Base-by-base conservation (phyloP, 176 grass and related monocot genomes). In the Aegilops longissima region DNA sequence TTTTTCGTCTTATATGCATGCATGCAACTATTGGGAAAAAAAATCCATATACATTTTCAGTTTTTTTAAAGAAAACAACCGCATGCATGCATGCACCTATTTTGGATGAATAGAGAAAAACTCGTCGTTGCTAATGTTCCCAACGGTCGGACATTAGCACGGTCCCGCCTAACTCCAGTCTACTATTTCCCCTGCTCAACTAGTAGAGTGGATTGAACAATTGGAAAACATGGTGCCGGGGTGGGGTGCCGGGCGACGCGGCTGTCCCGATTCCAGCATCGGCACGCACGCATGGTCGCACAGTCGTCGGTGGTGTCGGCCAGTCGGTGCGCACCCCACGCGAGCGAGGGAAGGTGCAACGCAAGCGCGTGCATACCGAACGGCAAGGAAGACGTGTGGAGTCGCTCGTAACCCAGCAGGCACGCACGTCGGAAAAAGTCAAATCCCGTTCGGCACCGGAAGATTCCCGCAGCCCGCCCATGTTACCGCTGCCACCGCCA, bases 391-490 rank as follows among this genome's bases (percentile, higher is more conserved):
- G 42, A 56, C 40, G 84, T 29, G 85, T 17, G 42, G n/a, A 16
- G 75, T 21, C 52, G 49, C 49, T 17, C 0, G 66, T 39, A 70
- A 58, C 23, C 62, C 12, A 42, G 73, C 21, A n/a, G 51, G 52
- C 17, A 13, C 40, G 78, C 70, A 40, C 79, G 86, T 23, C 63
- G 61, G 54, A 20, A 11, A 23, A 77, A 77, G 86, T 69, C 86
- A 82, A 76, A 76, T 69, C 8, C 62, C n/a, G 13, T 45, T 35
- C 5, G 8, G 44, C 72, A 9, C 2, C 14, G 14, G 54, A 10
- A 31, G 73, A 31, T 54, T 51, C 73, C 49, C 49, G 49, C 49
- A 52, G 49, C 47, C 47, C 47, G 13, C 12, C 14, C 74, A 40
- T 38, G 76, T 58, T 35, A 23, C 30, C 7, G 36, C 66, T 4